Conservation (phyloP, 352 stramenopile genomes). For the Phytopythium helicoides region DNA sequence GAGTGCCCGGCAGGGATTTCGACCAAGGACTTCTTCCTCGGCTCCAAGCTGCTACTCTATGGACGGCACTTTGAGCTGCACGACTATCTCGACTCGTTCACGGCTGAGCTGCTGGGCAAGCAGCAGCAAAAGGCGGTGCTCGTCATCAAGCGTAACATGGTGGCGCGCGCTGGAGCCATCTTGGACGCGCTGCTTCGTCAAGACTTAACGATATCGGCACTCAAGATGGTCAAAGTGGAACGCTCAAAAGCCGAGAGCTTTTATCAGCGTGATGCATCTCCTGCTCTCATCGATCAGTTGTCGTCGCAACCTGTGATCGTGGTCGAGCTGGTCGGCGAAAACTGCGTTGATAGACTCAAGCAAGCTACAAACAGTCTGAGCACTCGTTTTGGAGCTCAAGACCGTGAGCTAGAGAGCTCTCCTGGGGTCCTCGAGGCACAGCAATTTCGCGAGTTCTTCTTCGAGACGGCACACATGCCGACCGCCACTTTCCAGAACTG, state of each 20-base stretch:
- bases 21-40: constrained; percentile 79
- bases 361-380: constrained; percentile 42
- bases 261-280: constrained; percentile 30
- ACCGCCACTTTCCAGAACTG: constrained; percentile 87
- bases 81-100: constrained; percentile 83
- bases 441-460: constrained; percentile 59
- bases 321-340: constrained; percentile 75
- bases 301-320: constrained; percentile 40
- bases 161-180: constrained; percentile 46
- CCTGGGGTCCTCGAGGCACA: constrained; percentile 50
- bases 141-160: constrained; percentile 54
- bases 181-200: constrained; percentile 59
- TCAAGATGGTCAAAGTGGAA: constrained; percentile 75
- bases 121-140: constrained; percentile 73
- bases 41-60: constrained; percentile 80
- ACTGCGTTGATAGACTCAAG: constrained; percentile 65
- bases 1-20: constrained; percentile 68
- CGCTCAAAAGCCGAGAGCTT: constrained; percentile 53
- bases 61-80: constrained; percentile 80
- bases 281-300: constrained; percentile 34
- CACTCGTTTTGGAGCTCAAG: constrained; percentile 37
- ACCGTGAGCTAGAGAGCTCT: constrained; percentile 51
- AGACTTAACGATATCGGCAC: constrained; percentile 65
- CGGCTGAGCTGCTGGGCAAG: constrained; percentile 56
- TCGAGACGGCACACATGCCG: constrained; percentile 41